A percentile compares a stretch with the other conserved stretches of the same genome.
These are phyloP conservation scores for Monilinia polystroma DNA, from an alignment of 2,329 filamentous ascomycete species.

Conservation along the genomic window DNA sequence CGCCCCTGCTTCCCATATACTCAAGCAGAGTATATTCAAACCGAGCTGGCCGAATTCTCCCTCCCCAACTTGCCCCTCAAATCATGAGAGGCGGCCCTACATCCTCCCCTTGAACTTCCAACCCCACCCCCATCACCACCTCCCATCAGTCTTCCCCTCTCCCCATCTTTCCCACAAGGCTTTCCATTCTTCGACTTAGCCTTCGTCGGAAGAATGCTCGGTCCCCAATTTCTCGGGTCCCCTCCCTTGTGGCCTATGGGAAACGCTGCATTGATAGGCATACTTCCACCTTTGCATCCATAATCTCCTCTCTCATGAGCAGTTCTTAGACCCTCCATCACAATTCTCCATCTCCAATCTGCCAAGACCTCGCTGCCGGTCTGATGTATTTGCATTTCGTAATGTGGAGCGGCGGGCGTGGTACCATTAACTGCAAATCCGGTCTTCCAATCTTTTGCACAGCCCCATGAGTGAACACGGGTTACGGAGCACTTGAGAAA, in stretches of 20 bases:
- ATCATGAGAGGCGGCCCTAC: not conserved
- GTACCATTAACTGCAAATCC: constrained; percentile 3
- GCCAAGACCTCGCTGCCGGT: not conserved
- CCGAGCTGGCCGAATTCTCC: not conserved
- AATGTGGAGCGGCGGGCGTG: not conserved
- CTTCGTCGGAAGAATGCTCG: not conserved
- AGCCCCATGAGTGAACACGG: constrained; percentile 6
- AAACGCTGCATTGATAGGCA: not conserved
- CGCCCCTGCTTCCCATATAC: not conserved
- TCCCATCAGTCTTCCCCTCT: not conserved
- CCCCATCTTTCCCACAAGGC: not conserved
- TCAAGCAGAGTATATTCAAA: not conserved
- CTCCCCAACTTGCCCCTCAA: not conserved
- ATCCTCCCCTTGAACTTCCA: not conserved
- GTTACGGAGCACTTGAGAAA: not conserved
- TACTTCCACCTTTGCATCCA: not conserved
- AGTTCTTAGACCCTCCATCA: constrained; percentile 8
- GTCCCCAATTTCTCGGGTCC: not conserved
- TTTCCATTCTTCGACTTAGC: not conserved
- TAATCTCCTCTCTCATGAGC: constrained; percentile 10
- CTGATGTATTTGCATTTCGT: not conserved
- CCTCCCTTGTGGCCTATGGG: not conserved
- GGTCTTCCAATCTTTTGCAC: constrained; percentile 13
- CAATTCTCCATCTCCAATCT: constrained; percentile 16
- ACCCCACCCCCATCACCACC: not conserved